Evolutionary conservation across 306 rosid species (phyloP), one percentile per base, ranked within the genome.

Genomic region (Cucurbita pepo): DNA sequence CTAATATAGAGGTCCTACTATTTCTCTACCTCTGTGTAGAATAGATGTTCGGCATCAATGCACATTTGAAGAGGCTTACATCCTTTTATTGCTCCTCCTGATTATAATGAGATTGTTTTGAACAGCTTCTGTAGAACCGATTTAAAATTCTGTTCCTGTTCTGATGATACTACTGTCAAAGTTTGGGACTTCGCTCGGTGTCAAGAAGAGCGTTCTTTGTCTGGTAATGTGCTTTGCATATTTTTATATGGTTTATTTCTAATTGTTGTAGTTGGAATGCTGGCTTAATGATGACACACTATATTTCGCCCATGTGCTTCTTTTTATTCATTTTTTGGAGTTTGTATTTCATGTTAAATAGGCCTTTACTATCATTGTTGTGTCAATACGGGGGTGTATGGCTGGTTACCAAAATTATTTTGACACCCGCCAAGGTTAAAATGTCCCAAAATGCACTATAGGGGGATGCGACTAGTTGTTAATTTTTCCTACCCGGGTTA

Each of bases 171-270:
- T 73, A 85, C 96, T 3, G 99, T 94, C 72, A 94, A 94, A 83
- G 94, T 94, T 75, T 94, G 99, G 99, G 99, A 94, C 80, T 94
- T 94, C 72, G 97, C 97, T 57, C 92, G 99, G 40, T 94, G 99
- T 79, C 97, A 90, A 56, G 99, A 94, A 84, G 99, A 94, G 85
- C 88, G 91, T 75, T 89, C 97, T 50, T 81, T 94, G 85, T 81
- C 97, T 43, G 99, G 99, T 94, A 94, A 89, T 85, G 97, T 94
- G 91, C 78, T 86, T 86, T 77, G 73, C 86, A 65, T 72, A 12
- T 25, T 51, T 22, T 51, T 67, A 30, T 30, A 30, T 30, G 34
- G 34, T 30, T 30, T 30, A 30, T 30, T 30, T 30, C 34, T 30
- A 30, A 30, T 30, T 30, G 30, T 30, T 30, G 34, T 30, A 30